Percentiles rank a stretch among this genome's conserved stretches.
These are phyloP conservation scores for Arachis monticola DNA, from an alignment of 331 rosid species.

Conservation along the genomic window DNA sequence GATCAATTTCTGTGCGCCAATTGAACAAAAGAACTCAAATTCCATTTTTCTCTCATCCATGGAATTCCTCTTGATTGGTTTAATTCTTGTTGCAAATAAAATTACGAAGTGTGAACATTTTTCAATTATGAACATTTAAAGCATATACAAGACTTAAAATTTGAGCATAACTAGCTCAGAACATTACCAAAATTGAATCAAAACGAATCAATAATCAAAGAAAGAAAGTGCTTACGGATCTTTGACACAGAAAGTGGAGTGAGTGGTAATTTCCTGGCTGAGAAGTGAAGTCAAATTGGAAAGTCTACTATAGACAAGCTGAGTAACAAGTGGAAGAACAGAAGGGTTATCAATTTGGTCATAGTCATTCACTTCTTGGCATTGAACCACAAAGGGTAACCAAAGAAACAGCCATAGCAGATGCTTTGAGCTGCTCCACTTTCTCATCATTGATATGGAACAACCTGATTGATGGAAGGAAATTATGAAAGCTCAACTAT, in stretches of 20 bases:
- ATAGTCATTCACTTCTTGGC: conserved; percentile 63
- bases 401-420: conserved; percentile 20
- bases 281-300: conserved; percentile 72
- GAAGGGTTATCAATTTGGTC: conserved; percentile 61
- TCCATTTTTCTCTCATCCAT: too few species aligned
- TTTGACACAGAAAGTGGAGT: conserved; percentile 76
- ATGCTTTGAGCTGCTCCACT: conserved; percentile 39
- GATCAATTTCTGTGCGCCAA: too few species aligned
- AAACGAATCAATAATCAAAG: background rate
- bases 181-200: too few species aligned
- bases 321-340: conserved; percentile 69
- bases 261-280: conserved; percentile 51
- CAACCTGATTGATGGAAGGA: background rate
- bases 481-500: too few species aligned
- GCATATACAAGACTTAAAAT: too few species aligned
- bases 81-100: too few species aligned
- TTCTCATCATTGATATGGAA: conserved; percentile 31
- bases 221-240: conserved; percentile 62
- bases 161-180: too few species aligned
- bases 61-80: too few species aligned
- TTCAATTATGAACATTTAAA: too few species aligned
- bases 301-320: conserved; percentile 57
- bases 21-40: too few species aligned
- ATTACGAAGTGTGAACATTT: too few species aligned
- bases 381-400: conserved; percentile 43